A percentile compares a stretch with the other conserved stretches of the same genome.
These are phyloP conservation scores for Calonectria pteridis DNA, from an alignment of 2,329 filamentous ascomycete genomes.

Conservation along the genomic window DNA sequence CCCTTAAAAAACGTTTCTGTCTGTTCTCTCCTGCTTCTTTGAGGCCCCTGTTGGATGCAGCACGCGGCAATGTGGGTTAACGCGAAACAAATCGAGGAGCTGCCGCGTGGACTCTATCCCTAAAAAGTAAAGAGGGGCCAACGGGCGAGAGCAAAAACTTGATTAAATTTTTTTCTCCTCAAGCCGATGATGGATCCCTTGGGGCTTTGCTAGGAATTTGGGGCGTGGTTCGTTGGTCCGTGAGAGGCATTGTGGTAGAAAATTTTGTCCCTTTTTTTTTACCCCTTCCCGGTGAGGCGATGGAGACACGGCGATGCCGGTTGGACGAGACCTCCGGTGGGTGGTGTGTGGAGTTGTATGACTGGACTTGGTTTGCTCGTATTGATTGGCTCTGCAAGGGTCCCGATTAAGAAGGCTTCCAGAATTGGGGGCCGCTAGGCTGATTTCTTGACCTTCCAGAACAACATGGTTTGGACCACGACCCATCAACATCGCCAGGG, in stretches of 20 bases:
- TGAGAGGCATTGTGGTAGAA: conserved; percentile 32
- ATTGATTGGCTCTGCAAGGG: conserved; percentile 30
- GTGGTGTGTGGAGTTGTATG: conserved; percentile 33
- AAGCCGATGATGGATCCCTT: conserved; percentile 15
- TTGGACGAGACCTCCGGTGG: conserved; percentile 34
- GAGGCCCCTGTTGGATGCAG: conserved; percentile 10
- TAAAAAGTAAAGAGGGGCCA: conserved; percentile 10
- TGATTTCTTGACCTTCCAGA: conserved; percentile 35
- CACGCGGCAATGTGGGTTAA: conserved; percentile 21
- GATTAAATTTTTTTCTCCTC: conserved; percentile 15
- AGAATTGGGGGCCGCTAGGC: conserved; percentile 36
- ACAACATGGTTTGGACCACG: conserved; percentile 26
- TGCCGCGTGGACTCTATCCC: conserved; percentile 4
- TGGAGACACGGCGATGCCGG: conserved; percentile 47
- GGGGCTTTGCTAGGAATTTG: conserved; percentile 1
- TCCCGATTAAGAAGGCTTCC: conserved; percentile 41
- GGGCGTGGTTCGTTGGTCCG: conserved; percentile 22
- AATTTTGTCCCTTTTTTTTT: conserved; percentile 10
- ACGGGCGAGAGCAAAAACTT: neutral
- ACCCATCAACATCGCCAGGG: conserved; percentile 5
- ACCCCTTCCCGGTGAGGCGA: conserved; percentile 38
- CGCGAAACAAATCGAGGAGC: conserved; percentile 14
- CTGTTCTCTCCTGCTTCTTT: conserved; percentile 28
- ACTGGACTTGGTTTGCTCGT: conserved; percentile 26
- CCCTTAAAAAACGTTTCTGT: neutral